These are phyloP conservation scores for Solanum habrochaites DNA, from an alignment of 257 asterid species.

Conservation along the genomic window DNA sequence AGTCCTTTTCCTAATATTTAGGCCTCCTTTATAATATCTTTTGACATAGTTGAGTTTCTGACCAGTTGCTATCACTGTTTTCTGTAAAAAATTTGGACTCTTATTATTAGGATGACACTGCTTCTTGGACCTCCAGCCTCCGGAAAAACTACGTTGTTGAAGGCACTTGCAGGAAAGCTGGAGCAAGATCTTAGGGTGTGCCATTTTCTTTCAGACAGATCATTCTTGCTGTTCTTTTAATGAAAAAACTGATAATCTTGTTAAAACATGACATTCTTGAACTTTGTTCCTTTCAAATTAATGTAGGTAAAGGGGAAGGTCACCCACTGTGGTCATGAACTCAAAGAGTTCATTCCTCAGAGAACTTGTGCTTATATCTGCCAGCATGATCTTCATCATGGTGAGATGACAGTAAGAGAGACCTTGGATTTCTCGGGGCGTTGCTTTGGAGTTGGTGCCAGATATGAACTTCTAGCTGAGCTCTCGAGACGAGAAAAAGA, in stretches of 20 bases:
- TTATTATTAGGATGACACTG: slow-evolving; percentile 61
- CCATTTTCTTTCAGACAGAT: neutral
- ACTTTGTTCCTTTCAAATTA: neutral
- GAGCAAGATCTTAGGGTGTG: slow-evolving; percentile 54
- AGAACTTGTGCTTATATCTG: slow-evolving; percentile 84
- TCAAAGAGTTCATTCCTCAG: slow-evolving; percentile 76
- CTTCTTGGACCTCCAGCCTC: slow-evolving; percentile 97
- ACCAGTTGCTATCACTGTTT: neutral
- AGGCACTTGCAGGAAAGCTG: slow-evolving; percentile 73
- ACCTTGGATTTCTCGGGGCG: slow-evolving; percentile 82
- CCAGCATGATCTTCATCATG: slow-evolving; percentile 90
- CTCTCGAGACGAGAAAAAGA: slow-evolving; percentile 71
- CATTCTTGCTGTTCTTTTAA: neutral
- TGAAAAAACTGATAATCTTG: neutral
- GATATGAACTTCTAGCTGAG: slow-evolving; percentile 81
- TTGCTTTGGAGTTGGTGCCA: slow-evolving; percentile 84
- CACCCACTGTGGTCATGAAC: slow-evolving; percentile 81
- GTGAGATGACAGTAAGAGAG: slow-evolving; percentile 93
- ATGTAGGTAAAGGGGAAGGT: slow-evolving; percentile 56
- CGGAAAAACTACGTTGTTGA: slow-evolving; percentile 74
- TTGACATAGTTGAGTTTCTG: slow-evolving; percentile 19
- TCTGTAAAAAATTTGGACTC: neutral
- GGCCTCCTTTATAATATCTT: neutral
- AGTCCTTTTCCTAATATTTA: neutral
- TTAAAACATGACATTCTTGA: neutral